Percentiles rank a stretch among this genome's conserved stretches.
phyloP scores from a whole-genome alignment of 2,329 filamentous ascomycete genomes.

The Trichophyton verrucosum region DNA sequence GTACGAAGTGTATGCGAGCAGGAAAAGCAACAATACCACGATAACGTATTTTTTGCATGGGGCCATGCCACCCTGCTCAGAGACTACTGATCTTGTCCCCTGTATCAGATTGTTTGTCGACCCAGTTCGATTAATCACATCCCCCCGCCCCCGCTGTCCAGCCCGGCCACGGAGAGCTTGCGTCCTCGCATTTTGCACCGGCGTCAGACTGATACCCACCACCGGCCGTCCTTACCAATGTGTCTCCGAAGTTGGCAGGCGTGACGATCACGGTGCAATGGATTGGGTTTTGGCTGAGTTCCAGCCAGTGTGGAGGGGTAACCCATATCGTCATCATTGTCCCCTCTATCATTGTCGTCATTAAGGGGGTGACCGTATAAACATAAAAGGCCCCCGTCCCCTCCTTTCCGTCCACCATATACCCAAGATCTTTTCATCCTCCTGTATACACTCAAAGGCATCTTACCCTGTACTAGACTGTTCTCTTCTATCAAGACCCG shows the following conservation, averaged over 20 bases:
- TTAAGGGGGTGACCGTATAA: neutral
- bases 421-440: neutral
- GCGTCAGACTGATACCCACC: neutral
- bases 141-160: neutral
- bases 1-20: neutral
- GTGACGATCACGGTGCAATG: conserved; percentile 3
- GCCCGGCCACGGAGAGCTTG: neutral
- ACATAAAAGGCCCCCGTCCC: neutral
- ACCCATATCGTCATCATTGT: neutral
- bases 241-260: neutral
- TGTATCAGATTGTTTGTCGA: neutral
- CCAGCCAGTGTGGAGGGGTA: neutral
- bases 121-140: conserved; percentile 3
- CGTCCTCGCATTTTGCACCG: neutral
- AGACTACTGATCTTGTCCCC: neutral
- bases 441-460: neutral
- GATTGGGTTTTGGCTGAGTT: conserved; percentile 2
- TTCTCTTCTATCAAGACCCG: neutral
- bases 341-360: neutral
- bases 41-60: neutral
- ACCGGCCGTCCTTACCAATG: neutral
- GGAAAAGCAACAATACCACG: neutral
- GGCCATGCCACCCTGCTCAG: neutral
- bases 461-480: neutral
- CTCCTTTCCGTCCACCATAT: neutral